Conservation (phyloP, 2,329 filamentous ascomycete species). For the Phyllosticta paracitricarpa region DNA sequence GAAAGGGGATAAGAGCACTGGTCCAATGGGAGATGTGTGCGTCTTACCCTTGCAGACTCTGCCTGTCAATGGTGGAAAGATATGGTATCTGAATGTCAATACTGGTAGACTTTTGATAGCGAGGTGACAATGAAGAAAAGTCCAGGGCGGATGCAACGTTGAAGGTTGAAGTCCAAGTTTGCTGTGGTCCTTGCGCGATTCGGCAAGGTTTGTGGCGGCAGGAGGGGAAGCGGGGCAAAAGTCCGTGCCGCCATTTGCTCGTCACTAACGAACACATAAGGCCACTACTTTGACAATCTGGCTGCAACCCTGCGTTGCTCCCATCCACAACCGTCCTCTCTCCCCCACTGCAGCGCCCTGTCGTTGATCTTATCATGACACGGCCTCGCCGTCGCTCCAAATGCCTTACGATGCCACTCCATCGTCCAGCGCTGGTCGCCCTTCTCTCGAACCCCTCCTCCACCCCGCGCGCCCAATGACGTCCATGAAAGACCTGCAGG, state of each 20-base stretch:
- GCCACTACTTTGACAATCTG: neutral
- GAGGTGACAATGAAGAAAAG: neutral
- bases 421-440: slow-evolving; percentile 1
- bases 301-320: neutral
- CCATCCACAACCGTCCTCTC: neutral
- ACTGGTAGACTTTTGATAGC: neutral
- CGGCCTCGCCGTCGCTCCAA: neutral
- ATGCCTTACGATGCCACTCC: slow-evolving; percentile 3
- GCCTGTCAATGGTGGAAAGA: neutral
- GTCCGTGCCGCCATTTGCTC: neutral
- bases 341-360: neutral
- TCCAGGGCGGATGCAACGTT: neutral
- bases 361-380: neutral
- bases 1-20: neutral
- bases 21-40: neutral
- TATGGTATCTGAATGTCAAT: neutral
- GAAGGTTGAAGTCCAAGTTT: neutral
- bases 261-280: neutral
- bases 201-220: neutral
- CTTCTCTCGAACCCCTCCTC: slow-evolving; percentile 5
- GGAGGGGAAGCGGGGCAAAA: neutral
- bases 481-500: neutral
- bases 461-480: neutral
- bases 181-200: neutral
- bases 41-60: neutral